Conservation (phyloP, 306 rosid genomes). For the Malus sieversii region DNA sequence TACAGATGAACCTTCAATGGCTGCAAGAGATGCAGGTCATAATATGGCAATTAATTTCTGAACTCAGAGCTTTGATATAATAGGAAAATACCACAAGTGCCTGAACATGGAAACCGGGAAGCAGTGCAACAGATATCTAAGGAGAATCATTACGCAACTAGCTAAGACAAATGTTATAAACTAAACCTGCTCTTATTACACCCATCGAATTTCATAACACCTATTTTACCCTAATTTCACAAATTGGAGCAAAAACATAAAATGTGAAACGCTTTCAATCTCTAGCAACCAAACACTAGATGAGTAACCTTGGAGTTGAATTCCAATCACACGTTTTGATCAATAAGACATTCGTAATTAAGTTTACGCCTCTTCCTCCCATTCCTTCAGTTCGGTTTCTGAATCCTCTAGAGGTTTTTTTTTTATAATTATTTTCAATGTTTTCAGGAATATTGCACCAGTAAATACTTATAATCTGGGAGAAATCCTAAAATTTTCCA, state of each 20-base stretch:
- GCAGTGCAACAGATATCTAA: neutral
- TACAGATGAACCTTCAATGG: conserved; percentile 66
- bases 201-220: neutral
- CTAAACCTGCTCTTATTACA: neutral
- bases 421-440: neutral
- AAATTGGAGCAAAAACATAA: neutral
- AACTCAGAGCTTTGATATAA: neutral
- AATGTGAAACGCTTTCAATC: neutral
- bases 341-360: neutral
- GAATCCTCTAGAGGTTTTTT: neutral
- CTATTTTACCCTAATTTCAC: neutral
- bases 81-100: neutral
- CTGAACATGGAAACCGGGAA: neutral
- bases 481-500: neutral
- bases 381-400: neutral
- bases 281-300: too few species aligned
- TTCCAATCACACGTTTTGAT: neutral
- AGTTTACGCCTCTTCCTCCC: neutral
- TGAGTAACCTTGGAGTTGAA: neutral
- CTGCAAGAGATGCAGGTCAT: conserved; percentile 37
- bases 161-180: neutral
- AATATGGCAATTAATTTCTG: conserved; percentile 13
- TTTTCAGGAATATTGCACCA: neutral
- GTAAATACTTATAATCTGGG: neutral
- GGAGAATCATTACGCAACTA: neutral